A percentile compares a stretch with the other conserved stretches of the same genome.
Conservation (phyloP, 495 filamentous ascomycete genomes). For the Neurospora sp. region DNA sequence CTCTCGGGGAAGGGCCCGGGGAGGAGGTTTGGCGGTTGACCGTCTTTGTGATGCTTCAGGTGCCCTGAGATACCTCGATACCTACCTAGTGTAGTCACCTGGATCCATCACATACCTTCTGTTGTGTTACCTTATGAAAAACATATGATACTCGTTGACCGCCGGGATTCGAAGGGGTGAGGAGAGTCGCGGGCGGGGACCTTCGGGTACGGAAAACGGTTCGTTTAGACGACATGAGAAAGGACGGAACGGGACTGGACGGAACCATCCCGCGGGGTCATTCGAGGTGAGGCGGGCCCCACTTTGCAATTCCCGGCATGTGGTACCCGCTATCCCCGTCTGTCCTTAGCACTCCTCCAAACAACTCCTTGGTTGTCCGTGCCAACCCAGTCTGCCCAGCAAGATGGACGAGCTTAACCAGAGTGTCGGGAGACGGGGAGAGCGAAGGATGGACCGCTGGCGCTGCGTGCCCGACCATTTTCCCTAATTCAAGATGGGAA, state of each 20-base stretch:
- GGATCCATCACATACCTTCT: neutral
- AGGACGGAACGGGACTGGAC: neutral
- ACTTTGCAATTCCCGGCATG: neutral
- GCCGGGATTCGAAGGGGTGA: neutral
- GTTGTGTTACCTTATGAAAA: neutral
- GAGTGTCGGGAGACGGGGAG: neutral
- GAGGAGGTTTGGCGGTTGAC: neutral
- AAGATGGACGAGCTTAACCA: slow-evolving; percentile 4
- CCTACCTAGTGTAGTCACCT: neutral
- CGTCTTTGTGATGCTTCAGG: neutral
- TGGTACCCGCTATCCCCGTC: neutral
- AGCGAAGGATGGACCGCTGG: neutral
- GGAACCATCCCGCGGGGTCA: neutral
- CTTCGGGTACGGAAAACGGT: neutral
- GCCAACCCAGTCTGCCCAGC: neutral
- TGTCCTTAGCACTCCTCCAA: neutral
- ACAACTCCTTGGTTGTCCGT: neutral
- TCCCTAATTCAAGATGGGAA: neutral
- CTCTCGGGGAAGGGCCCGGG: neutral
- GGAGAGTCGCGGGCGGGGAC: neutral
- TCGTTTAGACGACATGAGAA: neutral
- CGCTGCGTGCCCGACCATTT: neutral
- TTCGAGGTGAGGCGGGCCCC: neutral
- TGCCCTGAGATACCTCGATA: neutral
- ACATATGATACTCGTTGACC: neutral